Conservation (phyloP, 371 early-diverging fungal species). For the Mucor indicus region DNA sequence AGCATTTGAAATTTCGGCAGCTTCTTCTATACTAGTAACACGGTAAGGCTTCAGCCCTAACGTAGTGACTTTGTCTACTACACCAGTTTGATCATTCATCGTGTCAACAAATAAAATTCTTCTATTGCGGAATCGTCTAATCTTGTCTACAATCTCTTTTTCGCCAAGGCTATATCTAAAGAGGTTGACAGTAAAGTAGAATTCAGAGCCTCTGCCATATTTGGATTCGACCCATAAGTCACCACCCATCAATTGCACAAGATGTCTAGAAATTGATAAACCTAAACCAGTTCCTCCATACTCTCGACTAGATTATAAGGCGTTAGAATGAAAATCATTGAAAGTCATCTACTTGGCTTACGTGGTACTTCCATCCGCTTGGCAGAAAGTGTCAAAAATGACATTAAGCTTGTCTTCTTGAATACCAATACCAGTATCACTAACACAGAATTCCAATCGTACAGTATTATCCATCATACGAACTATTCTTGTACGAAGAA, state of each 20-base stretch:
- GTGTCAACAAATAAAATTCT: conserved; percentile 53
- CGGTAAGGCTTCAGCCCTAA: conserved; percentile 42
- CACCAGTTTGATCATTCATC: conserved; percentile 33
- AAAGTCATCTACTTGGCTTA: conserved; percentile 18
- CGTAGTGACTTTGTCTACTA: conserved; percentile 28
- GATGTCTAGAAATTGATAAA: conserved; percentile 72
- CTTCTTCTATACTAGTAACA: conserved; percentile 44
- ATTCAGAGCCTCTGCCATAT: conserved; percentile 68
- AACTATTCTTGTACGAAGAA: conserved; percentile 41
- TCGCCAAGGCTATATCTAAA: conserved; percentile 10
- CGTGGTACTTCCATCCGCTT: conserved; percentile 81
- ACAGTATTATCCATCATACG: conserved; percentile 36
- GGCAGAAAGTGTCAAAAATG: conserved; percentile 82
- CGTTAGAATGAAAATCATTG: conserved; percentile 3
- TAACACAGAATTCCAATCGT: conserved; percentile 65
- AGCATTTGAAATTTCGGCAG: conserved; percentile 36
- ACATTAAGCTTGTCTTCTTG: conserved; percentile 65
- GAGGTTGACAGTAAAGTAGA: conserved; percentile 67
- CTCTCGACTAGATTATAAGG: conserved; percentile 49
- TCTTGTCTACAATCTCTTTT: conserved; percentile 31
- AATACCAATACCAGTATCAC: conserved; percentile 87
- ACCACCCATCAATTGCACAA: conserved; percentile 80
- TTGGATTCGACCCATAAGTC: conserved; percentile 72
- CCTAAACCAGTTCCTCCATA: conserved; percentile 88
- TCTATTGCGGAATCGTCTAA: conserved; percentile 42